These are phyloP conservation scores for Hyaloscypha hepaticicola DNA, from an alignment of 495 filamentous ascomycete species.

Conservation along the genomic window DNA sequence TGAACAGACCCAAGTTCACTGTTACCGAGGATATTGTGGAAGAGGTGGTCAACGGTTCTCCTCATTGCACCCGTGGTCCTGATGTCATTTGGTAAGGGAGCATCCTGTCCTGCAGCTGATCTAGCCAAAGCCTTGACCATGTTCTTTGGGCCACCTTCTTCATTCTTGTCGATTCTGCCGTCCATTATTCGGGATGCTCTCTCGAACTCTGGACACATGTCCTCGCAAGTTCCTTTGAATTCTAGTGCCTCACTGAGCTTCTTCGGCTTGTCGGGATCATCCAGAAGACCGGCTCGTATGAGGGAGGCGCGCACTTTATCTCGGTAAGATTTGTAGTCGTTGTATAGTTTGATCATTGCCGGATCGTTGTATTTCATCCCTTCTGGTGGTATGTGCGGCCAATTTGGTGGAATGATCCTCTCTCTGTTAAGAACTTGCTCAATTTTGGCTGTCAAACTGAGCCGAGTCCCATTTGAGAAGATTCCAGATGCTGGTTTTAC, in stretches of 20 bases:
- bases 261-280: slow-evolving; percentile 84
- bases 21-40: slow-evolving; percentile 67
- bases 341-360: slow-evolving; percentile 45
- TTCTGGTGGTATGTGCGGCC: slow-evolving; percentile 42
- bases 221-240: slow-evolving; percentile 82
- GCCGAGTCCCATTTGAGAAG: neutral
- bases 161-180: slow-evolving; percentile 51
- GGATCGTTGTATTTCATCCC: slow-evolving; percentile 38
- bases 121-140: slow-evolving; percentile 85
- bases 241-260: slow-evolving; percentile 80
- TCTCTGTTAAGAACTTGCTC: slow-evolving; percentile 19
- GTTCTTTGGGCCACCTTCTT: slow-evolving; percentile 44
- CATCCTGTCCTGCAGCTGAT: slow-evolving; percentile 89
- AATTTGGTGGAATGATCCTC: slow-evolving; percentile 35
- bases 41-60: slow-evolving; percentile 78
- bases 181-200: slow-evolving; percentile 73
- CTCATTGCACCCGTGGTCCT: slow-evolving; percentile 74
- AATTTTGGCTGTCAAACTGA: slow-evolving; percentile 13
- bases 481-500: too few relatives aligned
- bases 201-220: slow-evolving; percentile 95
- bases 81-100: slow-evolving; percentile 88
- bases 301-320: slow-evolving; percentile 64
- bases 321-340: slow-evolving; percentile 61
- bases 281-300: slow-evolving; percentile 73
- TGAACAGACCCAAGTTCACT: slow-evolving; percentile 68